A percentile compares a stretch with the other conserved stretches of the same genome.
phyloP scores from a whole-genome alignment of 2,329 filamentous ascomycete genomes.

The Cryphonectria parasitica region DNA sequence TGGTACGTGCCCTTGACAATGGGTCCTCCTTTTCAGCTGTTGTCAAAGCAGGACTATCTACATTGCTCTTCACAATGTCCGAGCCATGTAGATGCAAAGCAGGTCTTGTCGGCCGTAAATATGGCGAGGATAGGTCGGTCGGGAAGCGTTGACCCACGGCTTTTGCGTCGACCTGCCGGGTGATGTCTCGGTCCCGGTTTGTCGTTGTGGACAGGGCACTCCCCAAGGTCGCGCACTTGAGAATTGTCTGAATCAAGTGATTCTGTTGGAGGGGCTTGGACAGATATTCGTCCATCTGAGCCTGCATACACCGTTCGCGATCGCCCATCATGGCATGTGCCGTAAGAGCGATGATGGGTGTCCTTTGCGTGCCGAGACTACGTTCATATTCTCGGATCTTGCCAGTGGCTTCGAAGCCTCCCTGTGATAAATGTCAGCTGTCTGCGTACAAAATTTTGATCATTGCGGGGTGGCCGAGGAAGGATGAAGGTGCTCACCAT shows the following conservation, averaged over 20 bases:
- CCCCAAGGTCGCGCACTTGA: constrained; percentile 93
- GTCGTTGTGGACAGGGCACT: constrained; percentile 77
- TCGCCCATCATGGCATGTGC: constrained; percentile 99
- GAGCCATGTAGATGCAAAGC: constrained; percentile 56
- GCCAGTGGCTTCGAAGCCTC: constrained; percentile 94
- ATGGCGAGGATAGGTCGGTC: constrained; percentile 38
- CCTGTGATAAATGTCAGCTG: constrained; percentile 56
- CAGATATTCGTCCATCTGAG: constrained; percentile 98
- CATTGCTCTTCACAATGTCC: constrained; percentile 31
- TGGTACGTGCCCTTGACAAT: constrained; percentile 52
- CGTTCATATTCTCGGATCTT: constrained; percentile 97
- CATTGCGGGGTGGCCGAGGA: constrained; percentile 11
- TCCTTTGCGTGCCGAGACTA: constrained; percentile 76
- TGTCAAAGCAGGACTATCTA: constrained; percentile 66
- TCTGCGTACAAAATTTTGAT: background rate
- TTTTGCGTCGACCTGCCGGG: constrained; percentile 54
- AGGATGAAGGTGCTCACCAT: constrained; percentile 66
- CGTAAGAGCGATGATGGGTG: constrained; percentile 94
- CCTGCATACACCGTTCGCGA: constrained; percentile 95
- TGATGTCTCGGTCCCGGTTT: constrained; percentile 62
- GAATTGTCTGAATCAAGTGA: constrained; percentile 94
- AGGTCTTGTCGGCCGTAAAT: constrained; percentile 53
- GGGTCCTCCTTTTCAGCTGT: constrained; percentile 64
- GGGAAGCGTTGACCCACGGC: constrained; percentile 43
- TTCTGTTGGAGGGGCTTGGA: constrained; percentile 97